Evolutionary conservation across 192 early-diverging fungal species (phyloP).

Genomic region (Coemansia guatemalensis): DNA sequence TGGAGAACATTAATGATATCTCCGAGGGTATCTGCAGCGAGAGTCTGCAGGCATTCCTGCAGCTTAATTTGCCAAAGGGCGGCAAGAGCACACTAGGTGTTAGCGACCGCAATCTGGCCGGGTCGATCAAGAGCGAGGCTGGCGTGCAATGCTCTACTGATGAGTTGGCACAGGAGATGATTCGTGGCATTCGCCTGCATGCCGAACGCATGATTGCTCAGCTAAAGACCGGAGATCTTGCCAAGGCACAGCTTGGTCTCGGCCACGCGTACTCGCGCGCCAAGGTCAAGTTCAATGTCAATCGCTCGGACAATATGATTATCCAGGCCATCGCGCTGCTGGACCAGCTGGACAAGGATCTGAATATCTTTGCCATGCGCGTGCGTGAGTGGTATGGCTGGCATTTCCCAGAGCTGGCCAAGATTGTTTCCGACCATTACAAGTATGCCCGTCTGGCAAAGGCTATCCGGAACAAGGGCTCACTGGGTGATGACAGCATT

Average conservation of each 20-base stretch:
- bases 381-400: constrained; percentile 99
- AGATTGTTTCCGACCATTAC: constrained; percentile 92
- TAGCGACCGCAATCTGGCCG: constrained; percentile 81
- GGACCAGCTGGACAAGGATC: constrained; percentile 98
- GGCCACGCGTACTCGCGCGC: constrained; percentile 98
- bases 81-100: constrained; percentile 78
- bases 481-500: constrained; percentile 71
- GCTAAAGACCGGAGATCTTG: constrained; percentile 91
- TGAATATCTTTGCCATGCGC: constrained; percentile 98
- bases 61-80: constrained; percentile 89
- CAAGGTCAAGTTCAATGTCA: constrained; percentile 99
- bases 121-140: constrained; percentile 61
- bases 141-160: constrained; percentile 77
- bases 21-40: constrained; percentile 94
- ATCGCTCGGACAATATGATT: constrained; percentile 97
- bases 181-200: constrained; percentile 93
- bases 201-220: constrained; percentile 83
- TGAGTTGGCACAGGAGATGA: constrained; percentile 82
- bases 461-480: constrained; percentile 90
- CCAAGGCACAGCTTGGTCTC: constrained; percentile 92
- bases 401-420: constrained; percentile 99
- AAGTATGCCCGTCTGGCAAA: constrained; percentile 88
- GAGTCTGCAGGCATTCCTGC: constrained; percentile 89
- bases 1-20: constrained; percentile 98
- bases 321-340: constrained; percentile 91